Evolutionary conservation across 768 basidiomycete species (phyloP).

Genomic region (Pulveroboletus sp.): DNA sequence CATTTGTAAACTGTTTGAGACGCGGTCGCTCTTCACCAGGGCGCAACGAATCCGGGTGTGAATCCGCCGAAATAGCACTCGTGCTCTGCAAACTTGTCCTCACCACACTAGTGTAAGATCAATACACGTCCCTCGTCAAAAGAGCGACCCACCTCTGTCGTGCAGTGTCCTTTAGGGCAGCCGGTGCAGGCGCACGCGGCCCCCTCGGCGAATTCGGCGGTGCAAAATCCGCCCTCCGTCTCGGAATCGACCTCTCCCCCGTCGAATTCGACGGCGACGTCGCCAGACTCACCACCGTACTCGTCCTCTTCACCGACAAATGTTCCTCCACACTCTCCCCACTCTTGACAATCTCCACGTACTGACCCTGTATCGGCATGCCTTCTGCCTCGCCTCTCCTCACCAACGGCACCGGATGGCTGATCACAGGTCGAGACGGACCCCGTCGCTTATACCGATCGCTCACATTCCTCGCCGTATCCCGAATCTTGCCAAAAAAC

Average conservation of each 20-base stretch:
- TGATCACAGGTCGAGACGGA: slow-evolving; percentile 48
- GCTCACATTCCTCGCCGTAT: slow-evolving; percentile 68
- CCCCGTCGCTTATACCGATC: slow-evolving; percentile 47
- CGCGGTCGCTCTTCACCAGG: slow-evolving; percentile 46
- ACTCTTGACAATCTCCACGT: slow-evolving; percentile 29
- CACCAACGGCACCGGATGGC: slow-evolving; percentile 51
- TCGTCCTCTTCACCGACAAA: slow-evolving; percentile 29
- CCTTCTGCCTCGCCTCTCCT: slow-evolving; percentile 16
- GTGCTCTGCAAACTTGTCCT: slow-evolving; percentile 55
- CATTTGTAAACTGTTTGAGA: slow-evolving; percentile 69
- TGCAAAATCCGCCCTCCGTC: slow-evolving; percentile 65
- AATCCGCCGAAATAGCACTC: slow-evolving; percentile 34
- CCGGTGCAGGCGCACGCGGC: slow-evolving; percentile 21
- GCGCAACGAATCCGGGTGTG: slow-evolving; percentile 32
- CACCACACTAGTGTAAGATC: slow-evolving; percentile 39
- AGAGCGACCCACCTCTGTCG: slow-evolving; percentile 21
- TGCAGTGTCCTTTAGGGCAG: slow-evolving; percentile 20
- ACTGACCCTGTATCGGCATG: slow-evolving; percentile 32
- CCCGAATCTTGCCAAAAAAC: slow-evolving; percentile 60
- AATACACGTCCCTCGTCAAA: neutral
- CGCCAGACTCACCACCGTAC: slow-evolving; percentile 44
- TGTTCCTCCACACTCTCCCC: slow-evolving; percentile 30
- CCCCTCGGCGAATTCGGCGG: slow-evolving; percentile 51
- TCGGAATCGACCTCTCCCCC: slow-evolving; percentile 61
- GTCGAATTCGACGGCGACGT: slow-evolving; percentile 67